Evolutionary conservation across 371 early-diverging fungal genomes (phyloP).

Genomic region (Aphelidium insulamus): DNA sequence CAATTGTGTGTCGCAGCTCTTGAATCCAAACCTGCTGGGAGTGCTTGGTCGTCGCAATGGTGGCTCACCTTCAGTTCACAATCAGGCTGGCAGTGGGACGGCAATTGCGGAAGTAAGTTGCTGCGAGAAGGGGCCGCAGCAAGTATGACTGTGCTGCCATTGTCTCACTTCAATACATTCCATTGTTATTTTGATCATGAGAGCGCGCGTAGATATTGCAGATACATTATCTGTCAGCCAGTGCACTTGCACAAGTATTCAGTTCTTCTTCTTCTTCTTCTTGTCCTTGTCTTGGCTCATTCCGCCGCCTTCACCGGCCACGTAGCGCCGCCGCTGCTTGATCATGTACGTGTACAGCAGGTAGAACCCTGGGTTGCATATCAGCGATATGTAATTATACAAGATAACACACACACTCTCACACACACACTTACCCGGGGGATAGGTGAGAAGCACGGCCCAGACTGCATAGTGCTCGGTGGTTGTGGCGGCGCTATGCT

Average conservation of each 20-base stretch:
- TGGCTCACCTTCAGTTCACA: too few relatives aligned
- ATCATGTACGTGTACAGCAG: constrained; percentile 78
- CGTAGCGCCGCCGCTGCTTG: constrained; percentile 50
- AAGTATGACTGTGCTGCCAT: too few relatives aligned
- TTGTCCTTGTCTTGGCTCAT: constrained; percentile 15
- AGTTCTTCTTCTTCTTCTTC: constrained; percentile 7
- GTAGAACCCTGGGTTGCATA: constrained; percentile 32
- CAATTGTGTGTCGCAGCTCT: too few relatives aligned
- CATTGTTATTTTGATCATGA: too few relatives aligned
- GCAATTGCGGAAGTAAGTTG: too few relatives aligned
- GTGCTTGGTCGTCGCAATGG: too few relatives aligned
- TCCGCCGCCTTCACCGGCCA: constrained; percentile 28
- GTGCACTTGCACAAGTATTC: constrained; percentile 13
- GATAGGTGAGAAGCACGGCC: constrained; percentile 31
- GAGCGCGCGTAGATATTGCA: too few relatives aligned
- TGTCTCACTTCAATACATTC: too few relatives aligned
- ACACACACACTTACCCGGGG: constrained; percentile 28
- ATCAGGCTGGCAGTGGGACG: too few relatives aligned
- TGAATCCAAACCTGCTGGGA: too few relatives aligned
- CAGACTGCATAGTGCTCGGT: constrained; percentile 27
- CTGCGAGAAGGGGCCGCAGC: too few relatives aligned
- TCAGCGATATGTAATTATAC: neutral
- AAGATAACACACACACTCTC: neutral
- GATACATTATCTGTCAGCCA: constrained; percentile 11
- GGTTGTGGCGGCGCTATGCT: constrained; percentile 15